Evolutionary conservation across 1,139 yeast genomes (phyloP), one percentile per base, ranked within the genome.

Genomic region (Kluyveromyces marxianus): DNA sequence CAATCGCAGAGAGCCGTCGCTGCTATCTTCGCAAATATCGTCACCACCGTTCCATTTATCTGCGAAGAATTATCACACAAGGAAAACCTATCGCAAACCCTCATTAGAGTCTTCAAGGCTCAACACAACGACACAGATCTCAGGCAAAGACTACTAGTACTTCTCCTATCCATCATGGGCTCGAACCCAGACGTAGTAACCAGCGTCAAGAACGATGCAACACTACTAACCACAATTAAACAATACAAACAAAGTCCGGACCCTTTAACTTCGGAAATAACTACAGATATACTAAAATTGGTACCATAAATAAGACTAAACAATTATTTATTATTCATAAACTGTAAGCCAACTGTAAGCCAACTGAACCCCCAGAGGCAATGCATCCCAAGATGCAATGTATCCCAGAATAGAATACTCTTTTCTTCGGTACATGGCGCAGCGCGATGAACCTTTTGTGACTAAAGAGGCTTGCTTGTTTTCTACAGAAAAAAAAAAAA

Each of bases 1-100:
- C 50, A 54, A 31, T 58, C 66, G 10, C 66, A 62, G 46, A 48
- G 62, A 29, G 67, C 66, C 1, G 65, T 62, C 1, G 60, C 63
- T 10, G 66, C 65, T 0, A 57, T 61, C 5, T 60, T 62, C 44
- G 65, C 66, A 4, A 62, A 62, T 37, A 56, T 58, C 32, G 51
- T 60, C 1, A 52, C 55, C 31, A 48, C 58, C 1, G 50, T 62
- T 21, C 66, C 67, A 2, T 60, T 62, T 37, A 56, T 63, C 28
- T 58, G 65, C 1, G 50, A 55, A 27, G 59, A 55, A 28, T 48
- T 63, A 25, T 41, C 59, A 27, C 41, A 51, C 24, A 51, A 60
- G 28, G 38, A 55, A 6, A 52, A 54, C 31, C 50, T 63, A n/a
- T 50, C 60, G 1, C 47, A 49, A 7, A 56, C 50, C 7, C 52